phyloP scores from a whole-genome alignment of 2,329 filamentous ascomycete genomes.

The Microdochium trichocladiopsis region DNA sequence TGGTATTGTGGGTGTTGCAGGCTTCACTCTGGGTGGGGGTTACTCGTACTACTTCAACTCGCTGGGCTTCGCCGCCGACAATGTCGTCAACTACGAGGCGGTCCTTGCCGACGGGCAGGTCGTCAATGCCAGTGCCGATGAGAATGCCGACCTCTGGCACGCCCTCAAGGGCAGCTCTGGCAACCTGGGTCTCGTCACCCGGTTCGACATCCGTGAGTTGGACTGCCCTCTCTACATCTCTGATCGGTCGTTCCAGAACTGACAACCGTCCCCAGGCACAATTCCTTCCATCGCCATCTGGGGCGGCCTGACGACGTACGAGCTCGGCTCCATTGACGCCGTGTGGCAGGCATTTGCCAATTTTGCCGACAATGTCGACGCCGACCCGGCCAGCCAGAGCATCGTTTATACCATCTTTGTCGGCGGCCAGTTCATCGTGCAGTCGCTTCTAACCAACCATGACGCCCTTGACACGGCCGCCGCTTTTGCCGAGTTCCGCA shows the following conservation, averaged over 20 bases:
- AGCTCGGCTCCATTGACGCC: slow-evolving; percentile 3
- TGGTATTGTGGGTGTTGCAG: slow-evolving; percentile 17
- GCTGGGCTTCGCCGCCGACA: slow-evolving; percentile 32
- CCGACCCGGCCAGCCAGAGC: slow-evolving; percentile 12
- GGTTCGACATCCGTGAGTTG: slow-evolving; percentile 4
- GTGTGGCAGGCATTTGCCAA: slow-evolving; percentile 13
- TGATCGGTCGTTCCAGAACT: background rate
- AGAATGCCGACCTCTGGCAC: slow-evolving; percentile 29
- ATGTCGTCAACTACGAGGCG: slow-evolving; percentile 29
- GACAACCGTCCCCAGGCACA: background rate
- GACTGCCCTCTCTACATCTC: background rate
- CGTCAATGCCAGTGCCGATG: slow-evolving; percentile 23
- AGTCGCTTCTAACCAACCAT: slow-evolving; percentile 23
- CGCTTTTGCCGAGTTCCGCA: slow-evolving; percentile 21
- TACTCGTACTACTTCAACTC: slow-evolving; percentile 15
- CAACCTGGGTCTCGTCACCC: slow-evolving; percentile 27
- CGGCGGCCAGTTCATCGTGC: slow-evolving; percentile 16
- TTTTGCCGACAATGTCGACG: slow-evolving; percentile 7
- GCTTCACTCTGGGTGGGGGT: slow-evolving; percentile 18
- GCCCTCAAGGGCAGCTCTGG: slow-evolving; percentile 33
- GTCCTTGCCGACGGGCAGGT: slow-evolving; percentile 32
- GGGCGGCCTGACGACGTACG: slow-evolving; percentile 28
- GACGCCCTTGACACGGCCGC: slow-evolving; percentile 14
- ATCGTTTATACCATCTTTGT: slow-evolving; percentile 24
- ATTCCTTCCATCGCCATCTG: slow-evolving; percentile 22